phyloP scores from a whole-genome alignment of 805 yeast species.

The Starmera quercuum region DNA sequence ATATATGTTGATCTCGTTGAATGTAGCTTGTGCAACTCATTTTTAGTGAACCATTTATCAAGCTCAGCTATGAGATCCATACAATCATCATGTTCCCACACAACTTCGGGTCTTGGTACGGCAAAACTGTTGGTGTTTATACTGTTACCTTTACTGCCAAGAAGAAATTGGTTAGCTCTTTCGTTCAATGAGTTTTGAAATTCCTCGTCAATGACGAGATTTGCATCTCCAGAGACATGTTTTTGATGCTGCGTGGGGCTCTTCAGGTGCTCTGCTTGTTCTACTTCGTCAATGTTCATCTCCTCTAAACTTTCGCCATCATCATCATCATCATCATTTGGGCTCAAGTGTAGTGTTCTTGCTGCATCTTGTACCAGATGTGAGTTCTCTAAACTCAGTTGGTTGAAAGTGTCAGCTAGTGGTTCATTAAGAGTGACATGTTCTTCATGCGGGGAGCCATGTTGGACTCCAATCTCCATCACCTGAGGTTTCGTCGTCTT shows the following conservation, averaged over 20 bases:
- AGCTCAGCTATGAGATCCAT: conserved; percentile 32
- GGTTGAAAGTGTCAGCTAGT: not conserved
- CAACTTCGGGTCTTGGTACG: conserved; percentile 32
- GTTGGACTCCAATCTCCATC: too few species aligned
- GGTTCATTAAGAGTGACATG: conserved; percentile 1
- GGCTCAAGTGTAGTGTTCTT: conserved; percentile 5
- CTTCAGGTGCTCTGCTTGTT: conserved; percentile 27
- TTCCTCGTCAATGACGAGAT: conserved; percentile 24
- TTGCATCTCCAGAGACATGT: conserved; percentile 8
- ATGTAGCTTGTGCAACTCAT: conserved; percentile 16
- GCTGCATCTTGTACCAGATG: conserved; percentile 1
- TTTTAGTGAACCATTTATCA: conserved; percentile 37
- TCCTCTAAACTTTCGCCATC: conserved; percentile 12
- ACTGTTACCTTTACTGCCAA: conserved; percentile 6
- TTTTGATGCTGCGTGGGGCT: too few species aligned
- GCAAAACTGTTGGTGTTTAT: conserved; percentile 15
- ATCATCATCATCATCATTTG: conserved; percentile 13
- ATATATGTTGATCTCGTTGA: not conserved
- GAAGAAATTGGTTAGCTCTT: conserved; percentile 25
- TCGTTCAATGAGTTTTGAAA: conserved; percentile 24
- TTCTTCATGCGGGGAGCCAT: too few species aligned
- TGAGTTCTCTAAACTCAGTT: conserved; percentile 3
- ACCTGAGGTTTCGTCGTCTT: too few species aligned
- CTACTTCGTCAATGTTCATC: conserved; percentile 40
- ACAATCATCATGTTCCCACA: conserved; percentile 33